Percentiles rank a stretch among this genome's conserved stretches.
phyloP scores from a whole-genome alignment of 176 grass and related monocot genomes.

The Tuctoria greenei region DNA sequence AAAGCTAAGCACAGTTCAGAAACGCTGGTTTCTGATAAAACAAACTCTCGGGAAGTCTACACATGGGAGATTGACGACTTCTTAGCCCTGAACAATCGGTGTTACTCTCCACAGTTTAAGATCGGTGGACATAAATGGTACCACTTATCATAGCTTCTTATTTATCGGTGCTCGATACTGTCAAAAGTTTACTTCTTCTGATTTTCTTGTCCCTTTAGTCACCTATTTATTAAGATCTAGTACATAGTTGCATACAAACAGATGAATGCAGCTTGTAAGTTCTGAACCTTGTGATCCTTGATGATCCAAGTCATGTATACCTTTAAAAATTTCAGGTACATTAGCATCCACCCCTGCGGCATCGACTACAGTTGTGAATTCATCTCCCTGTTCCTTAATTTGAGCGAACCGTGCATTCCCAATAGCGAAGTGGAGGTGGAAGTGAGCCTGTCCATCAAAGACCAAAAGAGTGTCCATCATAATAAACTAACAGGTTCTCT shows the following conservation, averaged over 20 bases:
- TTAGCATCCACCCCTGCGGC: slow-evolving; percentile 13
- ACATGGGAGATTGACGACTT: slow-evolving; percentile 14
- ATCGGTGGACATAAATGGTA: slow-evolving; percentile 17
- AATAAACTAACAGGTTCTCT: not conserved
- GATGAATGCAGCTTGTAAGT: not conserved
- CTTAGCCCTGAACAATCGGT: not conserved
- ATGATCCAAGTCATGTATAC: not conserved
- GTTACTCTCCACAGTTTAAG: not conserved
- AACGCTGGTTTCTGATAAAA: not conserved
- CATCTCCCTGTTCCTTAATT: slow-evolving; percentile 11
- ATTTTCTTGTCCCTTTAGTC: too few species aligned
- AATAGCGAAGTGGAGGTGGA: not conserved
- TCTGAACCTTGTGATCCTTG: too few species aligned
- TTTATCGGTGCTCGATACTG: not conserved
- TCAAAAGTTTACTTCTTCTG: not conserved
- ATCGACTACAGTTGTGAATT: not conserved
- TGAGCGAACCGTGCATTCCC: not conserved
- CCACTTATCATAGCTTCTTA: not conserved
- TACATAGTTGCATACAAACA: not conserved
- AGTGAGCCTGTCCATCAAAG: slow-evolving; percentile 2
- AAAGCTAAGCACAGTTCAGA: not conserved
- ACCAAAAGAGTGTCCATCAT: not conserved
- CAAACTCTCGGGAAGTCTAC: not conserved
- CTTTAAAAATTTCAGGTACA: not conserved
- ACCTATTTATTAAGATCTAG: too few species aligned